Base-by-base conservation (phyloP, 2,329 filamentous ascomycete species). In the Coniosporium uncinatum region DNA sequence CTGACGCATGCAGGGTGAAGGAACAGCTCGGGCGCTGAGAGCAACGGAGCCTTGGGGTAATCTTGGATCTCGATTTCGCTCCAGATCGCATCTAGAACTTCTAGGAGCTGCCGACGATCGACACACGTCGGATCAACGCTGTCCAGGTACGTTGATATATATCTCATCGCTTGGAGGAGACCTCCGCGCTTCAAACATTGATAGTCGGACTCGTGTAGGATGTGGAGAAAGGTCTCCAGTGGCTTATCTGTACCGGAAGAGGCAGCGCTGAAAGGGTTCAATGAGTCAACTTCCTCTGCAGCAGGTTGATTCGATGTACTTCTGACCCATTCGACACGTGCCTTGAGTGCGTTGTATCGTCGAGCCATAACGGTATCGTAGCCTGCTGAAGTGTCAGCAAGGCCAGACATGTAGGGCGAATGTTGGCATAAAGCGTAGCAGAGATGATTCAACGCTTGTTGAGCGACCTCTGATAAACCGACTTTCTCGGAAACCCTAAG, bases 51-150 rank as follows among this genome's bases (percentile, higher is more conserved):
- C 44, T 67, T 63, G 13, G 63, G 61, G 46, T 68, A 71, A 33
- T 72, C 69, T 39, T 71, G 62, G 37, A 64, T 64, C 43, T 71
- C 70, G 2, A 69, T 52, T 44, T 72, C 69, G 22, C 63, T 63
- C 67, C 67, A 72, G n/a, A 72, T 38, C 8, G 33, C 24, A 29
- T 29, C 24, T 8, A 29, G n/a, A 8, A 29, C 24, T 29, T 29
- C n/a, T 8, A 8, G 24, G 8, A 29, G n/a, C 24, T 29, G 24
- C 8, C 24, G 8, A 8, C 8, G 24, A 29, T 29, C 24, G 8
- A n/a, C 8, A 8, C 8, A 8, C 8, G 24, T n/a, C n/a, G 24
- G n/a, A 8, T 29, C 24, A 29, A 29, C 8, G n/a, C 24, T 8
- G 24, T n/a, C n/a, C 24, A n/a, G 24, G 24, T n/a, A n/a, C n/a